Conservation (phyloP, 192 early-diverging fungal genomes). For the Umbelopsis ramanniana region DNA sequence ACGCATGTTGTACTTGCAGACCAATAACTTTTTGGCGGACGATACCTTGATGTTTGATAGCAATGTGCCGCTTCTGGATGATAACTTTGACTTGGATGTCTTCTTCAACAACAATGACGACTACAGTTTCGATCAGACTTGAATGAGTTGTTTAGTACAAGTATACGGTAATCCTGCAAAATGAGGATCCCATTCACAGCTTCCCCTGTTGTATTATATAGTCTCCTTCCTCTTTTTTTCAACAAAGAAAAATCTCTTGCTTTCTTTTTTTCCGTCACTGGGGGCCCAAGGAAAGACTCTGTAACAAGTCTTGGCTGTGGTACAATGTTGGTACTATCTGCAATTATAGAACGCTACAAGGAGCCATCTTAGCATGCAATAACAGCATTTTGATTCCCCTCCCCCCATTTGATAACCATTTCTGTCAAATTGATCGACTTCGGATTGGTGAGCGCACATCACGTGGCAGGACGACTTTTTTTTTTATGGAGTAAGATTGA, state of each 20-base stretch:
- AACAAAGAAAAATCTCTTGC: background rate
- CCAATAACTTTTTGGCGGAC: background rate
- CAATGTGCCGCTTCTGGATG: constrained; percentile 5
- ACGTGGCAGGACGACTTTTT: background rate
- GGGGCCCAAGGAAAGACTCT: no score
- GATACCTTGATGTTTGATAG: constrained; percentile 17
- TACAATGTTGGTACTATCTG: no score
- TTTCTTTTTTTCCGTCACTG: background rate
- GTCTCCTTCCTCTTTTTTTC: no score
- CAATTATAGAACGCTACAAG: no score
- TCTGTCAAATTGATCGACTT: no score
- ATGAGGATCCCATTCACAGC: background rate
- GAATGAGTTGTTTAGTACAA: background rate
- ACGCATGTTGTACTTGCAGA: background rate
- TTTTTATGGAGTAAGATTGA: background rate
- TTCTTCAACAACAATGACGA: constrained; percentile 19
- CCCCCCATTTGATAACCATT: no score
- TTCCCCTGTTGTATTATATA: no score
- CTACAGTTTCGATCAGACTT: constrained; percentile 10
- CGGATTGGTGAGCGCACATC: background rate
- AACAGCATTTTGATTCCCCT: no score
- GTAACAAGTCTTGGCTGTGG: no score
- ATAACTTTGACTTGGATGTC: constrained; percentile 16
- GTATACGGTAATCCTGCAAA: background rate
- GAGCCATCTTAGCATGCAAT: no score